Conservation (phyloP, 1,139 yeast species). For the Geotrichum aggregatum region DNA sequence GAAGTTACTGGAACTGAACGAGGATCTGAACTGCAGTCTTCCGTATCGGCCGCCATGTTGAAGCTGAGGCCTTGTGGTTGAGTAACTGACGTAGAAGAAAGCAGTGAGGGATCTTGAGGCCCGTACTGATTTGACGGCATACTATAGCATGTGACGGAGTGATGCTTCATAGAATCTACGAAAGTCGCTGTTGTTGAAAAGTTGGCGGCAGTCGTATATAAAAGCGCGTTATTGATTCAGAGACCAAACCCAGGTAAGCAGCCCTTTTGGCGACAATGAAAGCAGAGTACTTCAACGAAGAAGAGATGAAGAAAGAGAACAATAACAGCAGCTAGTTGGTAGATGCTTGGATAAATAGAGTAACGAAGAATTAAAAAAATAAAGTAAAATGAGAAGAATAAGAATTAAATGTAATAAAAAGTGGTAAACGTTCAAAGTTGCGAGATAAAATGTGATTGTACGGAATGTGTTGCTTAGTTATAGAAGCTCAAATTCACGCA, state of each 20-base stretch:
- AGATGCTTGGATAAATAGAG: no score
- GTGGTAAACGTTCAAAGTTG: background rate
- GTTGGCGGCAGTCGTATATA: background rate
- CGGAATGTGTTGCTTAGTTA: no score
- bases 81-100: conserved; percentile 1
- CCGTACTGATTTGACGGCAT: background rate
- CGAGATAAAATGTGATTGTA: background rate
- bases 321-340: no score
- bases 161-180: background rate
- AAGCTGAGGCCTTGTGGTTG: background rate
- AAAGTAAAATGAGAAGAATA: background rate
- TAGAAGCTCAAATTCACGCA: no score
- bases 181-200: background rate
- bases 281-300: no score
- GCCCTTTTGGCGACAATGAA: no score
- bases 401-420: background rate
- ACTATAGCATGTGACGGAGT: background rate
- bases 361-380: background rate
- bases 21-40: background rate
- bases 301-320: no score
- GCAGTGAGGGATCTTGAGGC: background rate
- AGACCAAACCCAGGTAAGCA: no score
- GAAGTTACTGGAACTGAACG: background rate
- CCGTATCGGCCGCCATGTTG: no score
- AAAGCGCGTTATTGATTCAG: no score